A percentile compares a stretch with the other conserved stretches of the same genome.
phyloP scores from a whole-genome alignment of 2,329 filamentous ascomycete genomes.

The Lecanicillium sp. region DNA sequence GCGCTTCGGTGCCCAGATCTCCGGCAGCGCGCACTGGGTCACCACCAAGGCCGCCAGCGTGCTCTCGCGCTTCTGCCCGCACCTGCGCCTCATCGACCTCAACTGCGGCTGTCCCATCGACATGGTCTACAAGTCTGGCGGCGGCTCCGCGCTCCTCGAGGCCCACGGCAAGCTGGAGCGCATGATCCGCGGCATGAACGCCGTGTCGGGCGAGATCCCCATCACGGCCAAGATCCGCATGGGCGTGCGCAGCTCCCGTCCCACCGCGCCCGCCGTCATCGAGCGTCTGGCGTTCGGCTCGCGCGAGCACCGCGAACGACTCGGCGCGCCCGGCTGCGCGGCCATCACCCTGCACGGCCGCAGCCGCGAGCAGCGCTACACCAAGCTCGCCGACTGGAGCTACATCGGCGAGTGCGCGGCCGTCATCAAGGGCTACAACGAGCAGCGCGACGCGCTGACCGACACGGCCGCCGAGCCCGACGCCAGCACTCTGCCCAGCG shows the following conservation, averaged over 20 bases:
- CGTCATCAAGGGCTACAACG: slow-evolving; percentile 74
- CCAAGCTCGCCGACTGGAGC: slow-evolving; percentile 83
- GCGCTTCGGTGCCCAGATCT: slow-evolving; percentile 88
- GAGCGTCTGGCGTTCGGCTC: slow-evolving; percentile 78
- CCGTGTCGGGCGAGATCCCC: slow-evolving; percentile 81
- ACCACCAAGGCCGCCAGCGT: slow-evolving; percentile 84
- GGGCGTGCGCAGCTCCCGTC: slow-evolving; percentile 73
- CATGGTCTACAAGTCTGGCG: slow-evolving; percentile 80
- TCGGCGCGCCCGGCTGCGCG: slow-evolving; percentile 77
- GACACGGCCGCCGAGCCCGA: slow-evolving; percentile 80
- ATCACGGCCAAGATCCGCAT: slow-evolving; percentile 94
- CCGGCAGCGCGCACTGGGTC: slow-evolving; percentile 85
- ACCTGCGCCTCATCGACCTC: slow-evolving; percentile 84
- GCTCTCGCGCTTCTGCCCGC: slow-evolving; percentile 68
- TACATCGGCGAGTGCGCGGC: slow-evolving; percentile 90
- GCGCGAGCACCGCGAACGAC: slow-evolving; percentile 60
- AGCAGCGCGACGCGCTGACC: slow-evolving; percentile 55
- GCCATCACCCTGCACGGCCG: slow-evolving; percentile 95
- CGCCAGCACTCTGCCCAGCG: slow-evolving; percentile 57
- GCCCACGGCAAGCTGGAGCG: slow-evolving; percentile 82
- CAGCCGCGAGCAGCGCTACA: slow-evolving; percentile 91
- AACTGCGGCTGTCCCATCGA: slow-evolving; percentile 98
- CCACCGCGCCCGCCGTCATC: slow-evolving; percentile 74
- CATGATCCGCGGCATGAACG: slow-evolving; percentile 94
- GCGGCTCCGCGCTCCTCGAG: slow-evolving; percentile 89